phyloP scores from a whole-genome alignment of 345 rosid genomes.

The rapeseed (Brassica napus) region DNA sequence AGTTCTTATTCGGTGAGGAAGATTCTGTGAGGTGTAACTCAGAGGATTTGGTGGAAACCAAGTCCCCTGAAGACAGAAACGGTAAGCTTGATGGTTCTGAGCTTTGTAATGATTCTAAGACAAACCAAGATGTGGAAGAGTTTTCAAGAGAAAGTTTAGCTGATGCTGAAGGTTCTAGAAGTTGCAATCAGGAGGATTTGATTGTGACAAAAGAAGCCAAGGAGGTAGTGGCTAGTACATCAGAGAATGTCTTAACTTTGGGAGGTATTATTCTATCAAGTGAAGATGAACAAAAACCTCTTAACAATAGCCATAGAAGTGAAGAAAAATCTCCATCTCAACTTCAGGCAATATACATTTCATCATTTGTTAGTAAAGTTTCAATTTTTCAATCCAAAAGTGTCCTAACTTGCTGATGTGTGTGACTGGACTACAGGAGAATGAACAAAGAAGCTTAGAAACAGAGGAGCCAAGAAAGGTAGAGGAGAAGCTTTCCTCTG shows the following conservation, averaged over 20 bases:
- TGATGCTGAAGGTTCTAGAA: slow-evolving; percentile 28
- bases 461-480: background rate
- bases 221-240: slow-evolving; percentile 10
- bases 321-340: slow-evolving; percentile 35
- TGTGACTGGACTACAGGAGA: slow-evolving; percentile 21
- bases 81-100: slow-evolving; percentile 4
- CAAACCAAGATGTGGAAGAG: slow-evolving; percentile 23
- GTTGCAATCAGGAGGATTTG: slow-evolving; percentile 27
- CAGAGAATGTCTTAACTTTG: slow-evolving; percentile 41
- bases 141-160: slow-evolving; percentile 28
- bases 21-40: slow-evolving; percentile 41
- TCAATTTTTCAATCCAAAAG: background rate
- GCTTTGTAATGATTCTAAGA: slow-evolving; percentile 12
- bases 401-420: slow-evolving; percentile 15
- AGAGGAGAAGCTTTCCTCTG: slow-evolving; percentile 32
- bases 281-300: slow-evolving; percentile 26
- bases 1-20: slow-evolving; percentile 51
- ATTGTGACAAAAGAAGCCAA: slow-evolving; percentile 13
- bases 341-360: slow-evolving; percentile 27
- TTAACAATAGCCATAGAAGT: slow-evolving; percentile 16
- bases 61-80: slow-evolving; percentile 9
- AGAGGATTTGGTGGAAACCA: slow-evolving; percentile 18
- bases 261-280: slow-evolving; percentile 49
- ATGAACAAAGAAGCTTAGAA: background rate
- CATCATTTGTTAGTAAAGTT: background rate